These are phyloP conservation scores for Tagetes erecta DNA, from an alignment of 129 eudicot genomes.

Conservation along the genomic window DNA sequence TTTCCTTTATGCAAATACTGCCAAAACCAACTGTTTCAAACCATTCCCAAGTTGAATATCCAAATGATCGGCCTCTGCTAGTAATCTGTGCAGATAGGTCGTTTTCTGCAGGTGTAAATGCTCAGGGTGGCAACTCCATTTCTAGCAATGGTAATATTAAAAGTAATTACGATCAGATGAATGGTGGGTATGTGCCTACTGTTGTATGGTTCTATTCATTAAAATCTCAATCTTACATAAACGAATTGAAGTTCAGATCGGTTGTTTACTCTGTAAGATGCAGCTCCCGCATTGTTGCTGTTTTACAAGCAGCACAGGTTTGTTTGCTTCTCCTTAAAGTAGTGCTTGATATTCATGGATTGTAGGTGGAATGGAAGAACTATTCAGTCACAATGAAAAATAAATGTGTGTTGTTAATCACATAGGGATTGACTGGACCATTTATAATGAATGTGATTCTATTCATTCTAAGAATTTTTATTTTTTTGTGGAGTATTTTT, in stretches of 20 bases:
- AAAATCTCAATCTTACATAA: slow-evolving; percentile 68
- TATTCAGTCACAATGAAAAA: background rate
- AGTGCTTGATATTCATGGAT: background rate
- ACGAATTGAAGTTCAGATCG: slow-evolving; percentile 71
- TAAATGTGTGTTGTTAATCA: no score
- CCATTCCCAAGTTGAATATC: slow-evolving; percentile 50
- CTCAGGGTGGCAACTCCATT: slow-evolving; percentile 37
- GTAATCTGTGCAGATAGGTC: slow-evolving; percentile 75
- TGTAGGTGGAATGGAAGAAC: background rate
- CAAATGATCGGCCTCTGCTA: slow-evolving; percentile 63
- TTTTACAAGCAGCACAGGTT: slow-evolving; percentile 87
- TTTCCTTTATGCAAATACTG: slow-evolving; percentile 72
- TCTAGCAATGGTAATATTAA: slow-evolving; percentile 41
- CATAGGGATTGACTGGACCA: no score
- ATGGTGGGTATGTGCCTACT: slow-evolving; percentile 54
- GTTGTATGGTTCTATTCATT: slow-evolving; percentile 86
- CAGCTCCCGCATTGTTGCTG: slow-evolving; percentile 76
- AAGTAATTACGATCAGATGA: slow-evolving; percentile 41
- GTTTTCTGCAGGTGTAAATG: slow-evolving; percentile 53
- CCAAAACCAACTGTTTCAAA: slow-evolving; percentile 57
- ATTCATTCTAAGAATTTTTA: no score
- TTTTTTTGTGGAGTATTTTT: no score
- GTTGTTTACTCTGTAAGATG: slow-evolving; percentile 77
- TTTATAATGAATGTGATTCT: no score
- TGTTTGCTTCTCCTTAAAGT: slow-evolving; percentile 15